Evolutionary conservation across 2,329 filamentous ascomycete species (phyloP), one percentile per base, ranked within the genome.

Genomic region (Penicillium sp.): DNA sequence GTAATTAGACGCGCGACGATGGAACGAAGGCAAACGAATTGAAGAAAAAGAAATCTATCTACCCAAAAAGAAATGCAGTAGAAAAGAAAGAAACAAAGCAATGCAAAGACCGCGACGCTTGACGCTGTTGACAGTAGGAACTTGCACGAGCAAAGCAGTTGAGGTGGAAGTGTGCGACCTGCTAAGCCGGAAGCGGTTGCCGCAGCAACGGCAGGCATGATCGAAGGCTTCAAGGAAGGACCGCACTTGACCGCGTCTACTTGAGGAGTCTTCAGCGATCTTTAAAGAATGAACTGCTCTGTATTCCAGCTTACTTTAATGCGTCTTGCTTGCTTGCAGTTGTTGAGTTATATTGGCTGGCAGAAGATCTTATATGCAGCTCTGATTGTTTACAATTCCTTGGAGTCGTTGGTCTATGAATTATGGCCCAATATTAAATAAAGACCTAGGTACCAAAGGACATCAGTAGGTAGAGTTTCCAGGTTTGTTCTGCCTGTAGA

Each of bases 21-120:
- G 42, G 12, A 47, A 18, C 30, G 23, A 21, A 48, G 20, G 30
- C 26, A 28, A 23, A 43, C n/a, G 18, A 23, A 43, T 20, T 20
- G 40, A 43, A 43, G 40, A 21, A 43, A 14, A n/a, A 23, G 3
- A 21, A 43, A 3, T 30, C 52, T 48, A 55, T 42, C 33, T 46
- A 46, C 52, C 23, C 30, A 47, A 33, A 48, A 55, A 55, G 21
- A 47, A 47, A 42, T 47, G 47, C 43, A 46, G 30, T 16, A 48
- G 35, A 48, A 55, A 23, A 48, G 28, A n/a, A 46, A 48, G 23
- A 26, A 33, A 48, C 45, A 23, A 40, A 23, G 18, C 18, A 23
- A 3, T 5, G 40, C 21, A 21, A 12, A 23, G 40, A 43, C 40
- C 20, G 40, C 16, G 35, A 8, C 40, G 40, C 9, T 20, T 43